A percentile compares a stretch with the other conserved stretches of the same genome.
These are phyloP conservation scores for Niebla homalea DNA, from an alignment of 495 filamentous ascomycete genomes.

Conservation along the genomic window DNA sequence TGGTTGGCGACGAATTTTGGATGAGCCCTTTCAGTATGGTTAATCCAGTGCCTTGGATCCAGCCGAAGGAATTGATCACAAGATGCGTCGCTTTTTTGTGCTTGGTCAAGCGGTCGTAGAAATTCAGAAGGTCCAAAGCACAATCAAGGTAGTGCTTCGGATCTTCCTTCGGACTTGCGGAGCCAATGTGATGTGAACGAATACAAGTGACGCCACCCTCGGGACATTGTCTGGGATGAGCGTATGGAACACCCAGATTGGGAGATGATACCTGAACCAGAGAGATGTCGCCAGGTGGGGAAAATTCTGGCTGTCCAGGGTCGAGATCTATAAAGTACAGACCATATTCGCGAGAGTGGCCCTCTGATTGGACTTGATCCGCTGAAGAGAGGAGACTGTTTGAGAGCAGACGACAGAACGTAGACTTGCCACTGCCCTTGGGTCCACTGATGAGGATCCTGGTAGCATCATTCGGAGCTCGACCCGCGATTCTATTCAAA, in stretches of 20 bases:
- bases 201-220: conserved; percentile 31
- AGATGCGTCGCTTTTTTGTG: conserved; percentile 41
- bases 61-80: conserved; percentile 71
- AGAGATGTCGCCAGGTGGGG: conserved; percentile 62
- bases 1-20: conserved; percentile 31
- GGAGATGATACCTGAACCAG: conserved; percentile 49
- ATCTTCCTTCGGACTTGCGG: conserved; percentile 55
- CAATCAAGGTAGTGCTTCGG: conserved; percentile 57
- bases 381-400: conserved; percentile 56
- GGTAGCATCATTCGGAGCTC: conserved; percentile 28
- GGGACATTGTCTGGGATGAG: conserved; percentile 41
- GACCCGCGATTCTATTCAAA: conserved; percentile 25
- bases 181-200: conserved; percentile 60
- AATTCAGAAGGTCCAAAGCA: conserved; percentile 50
- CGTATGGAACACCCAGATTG: conserved; percentile 63
- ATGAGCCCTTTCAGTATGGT: conserved; percentile 57
- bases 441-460: conserved; percentile 58
- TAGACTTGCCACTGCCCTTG: conserved; percentile 78
- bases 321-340: conserved; percentile 70
- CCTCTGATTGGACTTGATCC: conserved; percentile 15
- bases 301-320: conserved; percentile 73
- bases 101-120: conserved; percentile 39
- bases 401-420: conserved; percentile 59
- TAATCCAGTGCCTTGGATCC: conserved; percentile 65
- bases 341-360: conserved; percentile 22